Evolutionary conservation across 148 eudicot species (phyloP), one percentile per base, ranked within the genome.

Genomic region (Arbutus unedo): DNA sequence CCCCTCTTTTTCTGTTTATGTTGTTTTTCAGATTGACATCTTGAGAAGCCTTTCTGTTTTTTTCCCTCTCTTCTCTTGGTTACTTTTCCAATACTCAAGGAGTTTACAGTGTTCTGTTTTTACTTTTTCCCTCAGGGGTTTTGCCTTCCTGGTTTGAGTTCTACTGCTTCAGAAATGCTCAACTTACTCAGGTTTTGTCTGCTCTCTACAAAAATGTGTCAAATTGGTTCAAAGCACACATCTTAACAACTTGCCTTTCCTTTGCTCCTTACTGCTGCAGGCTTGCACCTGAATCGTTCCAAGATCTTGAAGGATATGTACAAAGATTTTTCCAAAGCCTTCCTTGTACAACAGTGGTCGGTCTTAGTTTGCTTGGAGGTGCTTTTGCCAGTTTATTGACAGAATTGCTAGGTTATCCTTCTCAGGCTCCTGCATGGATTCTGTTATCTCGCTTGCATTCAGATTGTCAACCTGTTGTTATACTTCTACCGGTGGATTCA

Each of bases 321-420:
- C 31, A 31, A 77, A 87, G 81, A 51, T 96, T 94, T 81, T 94
- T 91, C 79, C 75, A 88, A 82, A 84, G 85, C 78, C 92, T 96
- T 86, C 99, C 98, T 70, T 79, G 86, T 74, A 72, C 88, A 48
- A 88, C 97, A 54, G 82, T 93, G 76, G 83, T 96, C 51, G 92
- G 98, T 83, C 83, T 96, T 82, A 96, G 97, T 89, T 79, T 93
- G 79, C 85, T 96, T 78, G 91, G 91, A 78, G 90, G 83, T 85
- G 86, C 91, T 78, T 91, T 88, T 88, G 87, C 91, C 49, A 83
- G 84, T 59, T 89, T 93, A 83, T 79, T 96, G 67, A 85, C 90
- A 68, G 93, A 91, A 53, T 64, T 96, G 83, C 78, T 88, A 71
- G 83, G 78, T 55, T 82, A 50, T 77, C 74, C 90, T 53, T 74